A percentile compares a stretch with the other conserved stretches of the same genome.
phyloP scores from a whole-genome alignment of 2,329 filamentous ascomycete genomes.

The Colletotrichum kahawae region DNA sequence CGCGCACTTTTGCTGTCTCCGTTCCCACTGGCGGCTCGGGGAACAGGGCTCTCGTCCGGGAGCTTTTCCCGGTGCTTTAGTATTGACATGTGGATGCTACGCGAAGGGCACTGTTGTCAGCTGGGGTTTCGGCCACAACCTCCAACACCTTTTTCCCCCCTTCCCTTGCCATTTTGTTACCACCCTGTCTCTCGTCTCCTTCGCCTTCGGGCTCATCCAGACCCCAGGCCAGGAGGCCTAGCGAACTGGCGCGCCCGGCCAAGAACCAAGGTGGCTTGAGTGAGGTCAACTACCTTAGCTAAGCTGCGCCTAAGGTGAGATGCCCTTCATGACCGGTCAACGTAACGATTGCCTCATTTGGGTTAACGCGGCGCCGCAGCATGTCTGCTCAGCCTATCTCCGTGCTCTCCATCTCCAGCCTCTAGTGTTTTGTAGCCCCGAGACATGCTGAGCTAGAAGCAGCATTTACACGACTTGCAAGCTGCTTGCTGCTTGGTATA shows the following conservation, averaged over 20 bases:
- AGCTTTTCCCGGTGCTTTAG: not conserved
- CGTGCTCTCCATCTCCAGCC: not conserved
- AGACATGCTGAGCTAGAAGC: not conserved
- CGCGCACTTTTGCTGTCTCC: not conserved
- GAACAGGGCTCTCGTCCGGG: conserved; percentile 2
- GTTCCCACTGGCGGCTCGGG: not conserved
- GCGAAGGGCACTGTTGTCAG: not conserved
- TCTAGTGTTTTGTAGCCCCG: not conserved
- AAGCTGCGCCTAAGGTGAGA: not conserved
- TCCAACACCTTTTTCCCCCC: not conserved
- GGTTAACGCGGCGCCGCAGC: not conserved
- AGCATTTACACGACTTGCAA: not conserved
- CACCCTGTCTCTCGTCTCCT: not conserved
- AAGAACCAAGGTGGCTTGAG: not conserved
- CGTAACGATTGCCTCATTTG: conserved; percentile 21
- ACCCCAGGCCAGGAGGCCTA: not conserved
- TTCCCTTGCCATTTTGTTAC: not conserved
- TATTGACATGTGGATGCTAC: conserved; percentile 4
- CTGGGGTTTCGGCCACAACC: not conserved
- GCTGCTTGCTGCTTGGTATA: not conserved
- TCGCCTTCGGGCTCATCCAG: not conserved
- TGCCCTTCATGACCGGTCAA: not conserved
- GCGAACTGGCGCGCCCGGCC: not conserved
- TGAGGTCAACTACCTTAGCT: not conserved
- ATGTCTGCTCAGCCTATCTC: not conserved